Evolutionary conservation across 306 rosid species (phyloP), one percentile per base, ranked within the genome.

Genomic region (Corylus avellana): DNA sequence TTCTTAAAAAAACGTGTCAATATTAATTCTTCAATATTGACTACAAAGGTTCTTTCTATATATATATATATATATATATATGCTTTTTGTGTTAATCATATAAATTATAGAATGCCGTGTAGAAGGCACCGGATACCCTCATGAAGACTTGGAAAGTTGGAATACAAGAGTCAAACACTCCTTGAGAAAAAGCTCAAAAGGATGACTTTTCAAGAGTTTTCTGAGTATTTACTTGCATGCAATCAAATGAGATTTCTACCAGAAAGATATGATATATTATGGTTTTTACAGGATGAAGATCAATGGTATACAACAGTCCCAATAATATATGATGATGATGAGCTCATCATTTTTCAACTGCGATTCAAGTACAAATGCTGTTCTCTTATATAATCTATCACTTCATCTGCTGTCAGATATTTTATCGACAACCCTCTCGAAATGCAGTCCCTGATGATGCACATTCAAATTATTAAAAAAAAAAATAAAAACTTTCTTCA

Each of bases 381-480:
- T 53, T 89, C 84, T 79, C 74, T 74, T 73, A 92, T 86, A 83
- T 90, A 92, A 51, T 87, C 92, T 74, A 92, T 84, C 72, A 89
- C 98, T 89, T 86, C 94, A 83, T 95, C 98, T 8, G 78, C 83
- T 4, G 92, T 85, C 11, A 92, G 89, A 83, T 91, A 92, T 80
- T 95, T 95, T 83, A 90, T 88, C 0, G 98, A 92, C 88, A 90
- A 78, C 48, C 96, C 90, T 87, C 94, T 90, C 39, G 97, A 85
- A 68, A 95, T 89, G 92, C 98, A 95, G 64, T 89, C 90, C 97
- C 98, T 92, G 94, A 78, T 79, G 80, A 78, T 79, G 80, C 10
- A 14, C 32, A 25, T 44, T 4, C 58, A 9, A 9, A 20, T 8
- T 10, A 20, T 46, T 20, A 47, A 1, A 27, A 17, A 35, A 57